Conservation (phyloP, 1,139 yeast species). For the Petasospora rhodanensis region DNA sequence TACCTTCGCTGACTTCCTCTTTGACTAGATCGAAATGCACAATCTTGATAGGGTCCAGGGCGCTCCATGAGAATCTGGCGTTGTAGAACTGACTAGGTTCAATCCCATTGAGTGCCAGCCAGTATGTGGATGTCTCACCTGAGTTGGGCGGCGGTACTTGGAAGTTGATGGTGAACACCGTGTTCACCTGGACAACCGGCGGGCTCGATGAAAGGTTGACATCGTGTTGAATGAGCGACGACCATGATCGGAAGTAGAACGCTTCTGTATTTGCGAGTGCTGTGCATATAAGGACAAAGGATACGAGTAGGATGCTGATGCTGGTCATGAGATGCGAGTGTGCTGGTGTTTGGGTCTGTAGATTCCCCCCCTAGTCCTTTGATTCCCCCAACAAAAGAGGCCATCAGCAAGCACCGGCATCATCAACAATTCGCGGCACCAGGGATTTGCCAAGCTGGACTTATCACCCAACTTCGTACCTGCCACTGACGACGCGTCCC, state of each 20-base stretch:
- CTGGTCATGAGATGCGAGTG: not conserved
- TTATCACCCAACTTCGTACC: too few species aligned
- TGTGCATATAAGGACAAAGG: not conserved
- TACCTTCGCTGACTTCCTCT: slow-evolving; percentile 6
- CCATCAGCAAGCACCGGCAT: too few species aligned
- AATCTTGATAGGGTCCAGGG: slow-evolving; percentile 19
- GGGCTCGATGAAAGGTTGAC: slow-evolving; percentile 2
- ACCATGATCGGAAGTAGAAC: slow-evolving; percentile 11
- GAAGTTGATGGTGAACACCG: slow-evolving; percentile 1
- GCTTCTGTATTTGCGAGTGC: slow-evolving; percentile 18
- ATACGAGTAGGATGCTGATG: not conserved
- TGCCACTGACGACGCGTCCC: too few species aligned
- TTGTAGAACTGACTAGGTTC: slow-evolving; percentile 10
- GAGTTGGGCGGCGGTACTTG: slow-evolving; percentile 7
- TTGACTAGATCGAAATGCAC: slow-evolving; percentile 9
- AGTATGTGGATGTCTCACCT: slow-evolving; percentile 1
- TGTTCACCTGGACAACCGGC: slow-evolving; percentile 2
- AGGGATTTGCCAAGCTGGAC: too few species aligned
- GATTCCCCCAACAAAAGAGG: too few species aligned
- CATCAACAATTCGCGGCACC: too few species aligned
- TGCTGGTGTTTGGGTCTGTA: not conserved
- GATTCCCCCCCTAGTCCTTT: too few species aligned
- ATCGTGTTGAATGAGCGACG: not conserved
- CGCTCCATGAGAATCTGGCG: slow-evolving; percentile 24
- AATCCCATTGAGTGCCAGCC: slow-evolving; percentile 5